Conservation (phyloP, 2,329 filamentous ascomycete species). For the Diaporthe vaccinii region DNA sequence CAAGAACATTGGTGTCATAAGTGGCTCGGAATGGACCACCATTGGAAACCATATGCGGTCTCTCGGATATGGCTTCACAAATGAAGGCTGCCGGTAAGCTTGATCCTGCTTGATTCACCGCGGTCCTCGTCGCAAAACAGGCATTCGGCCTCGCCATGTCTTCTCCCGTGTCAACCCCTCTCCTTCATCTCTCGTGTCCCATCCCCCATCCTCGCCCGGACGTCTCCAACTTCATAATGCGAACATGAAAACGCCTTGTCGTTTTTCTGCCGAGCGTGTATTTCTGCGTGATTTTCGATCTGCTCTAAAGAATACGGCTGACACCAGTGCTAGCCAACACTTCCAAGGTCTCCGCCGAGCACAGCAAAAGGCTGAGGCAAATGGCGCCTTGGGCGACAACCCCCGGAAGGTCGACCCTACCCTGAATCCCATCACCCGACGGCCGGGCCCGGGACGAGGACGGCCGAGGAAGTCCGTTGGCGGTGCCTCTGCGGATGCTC, state of each 20-base stretch:
- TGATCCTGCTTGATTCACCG: conserved; percentile 24
- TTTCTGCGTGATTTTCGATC: not conserved
- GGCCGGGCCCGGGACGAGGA: conserved; percentile 70
- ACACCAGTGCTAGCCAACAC: conserved; percentile 64
- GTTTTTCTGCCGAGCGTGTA: not conserved
- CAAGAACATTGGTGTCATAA: conserved; percentile 75
- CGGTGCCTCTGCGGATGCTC: not conserved
- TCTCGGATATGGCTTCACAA: conserved; percentile 73
- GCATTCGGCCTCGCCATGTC: conserved; percentile 23
- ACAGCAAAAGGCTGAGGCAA: conserved; percentile 65
- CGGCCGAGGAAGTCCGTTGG: conserved; percentile 60
- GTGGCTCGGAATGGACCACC: conserved; percentile 72
- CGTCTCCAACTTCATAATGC: not conserved
- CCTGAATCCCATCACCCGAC: conserved; percentile 70
- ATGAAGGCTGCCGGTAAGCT: conserved; percentile 74
- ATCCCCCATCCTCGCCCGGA: not conserved
- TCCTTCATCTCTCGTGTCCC: not conserved
- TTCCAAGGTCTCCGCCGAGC: conserved; percentile 71
- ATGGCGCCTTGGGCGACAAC: conserved; percentile 51
- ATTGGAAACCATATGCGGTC: conserved; percentile 73
- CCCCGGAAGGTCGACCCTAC: conserved; percentile 63
- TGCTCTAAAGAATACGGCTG: conserved; percentile 28
- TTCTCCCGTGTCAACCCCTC: not conserved
- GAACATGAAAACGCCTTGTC: not conserved
- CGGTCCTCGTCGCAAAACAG: not conserved